These are phyloP conservation scores for Rhodotorula mucilaginosa DNA, from an alignment of 1,284 basidiomycete species.

Conservation along the genomic window DNA sequence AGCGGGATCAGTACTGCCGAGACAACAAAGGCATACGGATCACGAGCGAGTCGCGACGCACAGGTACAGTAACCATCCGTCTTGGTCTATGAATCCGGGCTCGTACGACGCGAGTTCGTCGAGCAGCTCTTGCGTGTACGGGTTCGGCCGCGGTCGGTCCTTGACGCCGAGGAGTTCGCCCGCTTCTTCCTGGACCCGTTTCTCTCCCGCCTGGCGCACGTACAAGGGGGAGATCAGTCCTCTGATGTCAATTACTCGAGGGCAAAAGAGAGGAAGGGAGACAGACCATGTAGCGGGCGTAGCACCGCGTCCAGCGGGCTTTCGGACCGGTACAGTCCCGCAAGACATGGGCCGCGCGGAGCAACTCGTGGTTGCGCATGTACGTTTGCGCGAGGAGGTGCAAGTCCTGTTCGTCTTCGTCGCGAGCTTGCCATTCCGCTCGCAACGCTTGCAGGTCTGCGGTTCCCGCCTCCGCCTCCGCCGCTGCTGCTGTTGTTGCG, in stretches of 20 bases:
- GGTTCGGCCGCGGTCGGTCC: constrained; percentile 24
- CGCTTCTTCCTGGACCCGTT: constrained; percentile 40
- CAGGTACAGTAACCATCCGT: constrained; percentile 86
- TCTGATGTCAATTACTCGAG: background rate
- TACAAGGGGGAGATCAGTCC: background rate
- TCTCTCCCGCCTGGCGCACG: constrained; percentile 27
- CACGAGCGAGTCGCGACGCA: constrained; percentile 50
- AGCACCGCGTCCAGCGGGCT: constrained; percentile 72
- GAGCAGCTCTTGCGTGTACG: constrained; percentile 59
- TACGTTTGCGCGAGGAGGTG: constrained; percentile 71
- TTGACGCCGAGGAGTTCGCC: constrained; percentile 38
- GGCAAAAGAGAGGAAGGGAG: background rate
- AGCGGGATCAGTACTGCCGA: background rate
- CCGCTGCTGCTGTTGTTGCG: background rate
- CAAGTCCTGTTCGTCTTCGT: constrained; percentile 51
- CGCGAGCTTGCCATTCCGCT: constrained; percentile 17
- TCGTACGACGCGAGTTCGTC: constrained; percentile 56
- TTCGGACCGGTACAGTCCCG: constrained; percentile 65
- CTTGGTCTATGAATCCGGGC: constrained; percentile 51
- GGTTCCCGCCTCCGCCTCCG: background rate
- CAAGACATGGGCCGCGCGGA: constrained; percentile 68
- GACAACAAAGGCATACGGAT: background rate
- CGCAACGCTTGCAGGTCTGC: background rate
- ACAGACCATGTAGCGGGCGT: constrained; percentile 75
- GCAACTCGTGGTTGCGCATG: constrained; percentile 75